phyloP scores from a whole-genome alignment of 1,284 basidiomycete species.

The Rhodotorula sp. region DNA sequence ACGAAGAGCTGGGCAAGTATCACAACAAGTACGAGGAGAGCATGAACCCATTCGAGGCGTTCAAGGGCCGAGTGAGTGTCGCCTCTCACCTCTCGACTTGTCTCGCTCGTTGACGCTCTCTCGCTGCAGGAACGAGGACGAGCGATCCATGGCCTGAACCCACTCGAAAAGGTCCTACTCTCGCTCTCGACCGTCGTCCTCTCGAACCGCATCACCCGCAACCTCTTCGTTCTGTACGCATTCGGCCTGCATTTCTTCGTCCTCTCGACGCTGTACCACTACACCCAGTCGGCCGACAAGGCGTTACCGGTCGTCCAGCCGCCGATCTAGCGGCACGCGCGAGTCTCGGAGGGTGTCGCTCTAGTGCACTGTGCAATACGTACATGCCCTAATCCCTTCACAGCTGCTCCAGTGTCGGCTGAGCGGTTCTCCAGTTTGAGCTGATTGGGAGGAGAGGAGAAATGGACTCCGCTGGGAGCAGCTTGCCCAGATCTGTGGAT shows the following conservation, averaged over 20 bases:
- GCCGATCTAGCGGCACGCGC: constrained; percentile 2
- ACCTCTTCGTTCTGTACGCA: constrained; percentile 79
- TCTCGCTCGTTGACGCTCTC: background rate
- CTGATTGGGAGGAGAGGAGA: too few relatives aligned
- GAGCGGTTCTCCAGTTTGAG: too few relatives aligned
- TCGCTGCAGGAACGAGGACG: constrained; percentile 76
- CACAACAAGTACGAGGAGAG: constrained; percentile 88
- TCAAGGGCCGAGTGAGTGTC: constrained; percentile 78
- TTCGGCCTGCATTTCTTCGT: constrained; percentile 73
- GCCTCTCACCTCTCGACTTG: constrained; percentile 3
- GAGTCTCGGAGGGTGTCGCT: background rate
- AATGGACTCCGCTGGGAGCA: too few relatives aligned
- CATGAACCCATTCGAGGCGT: constrained; percentile 97
- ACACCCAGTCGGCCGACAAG: constrained; percentile 7
- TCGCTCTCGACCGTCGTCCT: constrained; percentile 80
- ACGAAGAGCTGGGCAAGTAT: constrained; percentile 83
- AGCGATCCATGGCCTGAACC: constrained; percentile 86
- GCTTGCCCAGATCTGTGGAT: too few relatives aligned
- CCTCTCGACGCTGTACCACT: constrained; percentile 66
- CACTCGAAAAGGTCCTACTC: constrained; percentile 83
- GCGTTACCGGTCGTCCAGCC: constrained; percentile 8
- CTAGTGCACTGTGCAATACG: background rate
- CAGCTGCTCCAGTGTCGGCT: too few relatives aligned
- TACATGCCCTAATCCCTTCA: too few relatives aligned
- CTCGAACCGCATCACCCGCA: constrained; percentile 67